Percentiles rank a stretch among this genome's conserved stretches.
Evolutionary conservation across 257 asterid genomes (phyloP).

Genomic region (Solanum neorickii): DNA sequence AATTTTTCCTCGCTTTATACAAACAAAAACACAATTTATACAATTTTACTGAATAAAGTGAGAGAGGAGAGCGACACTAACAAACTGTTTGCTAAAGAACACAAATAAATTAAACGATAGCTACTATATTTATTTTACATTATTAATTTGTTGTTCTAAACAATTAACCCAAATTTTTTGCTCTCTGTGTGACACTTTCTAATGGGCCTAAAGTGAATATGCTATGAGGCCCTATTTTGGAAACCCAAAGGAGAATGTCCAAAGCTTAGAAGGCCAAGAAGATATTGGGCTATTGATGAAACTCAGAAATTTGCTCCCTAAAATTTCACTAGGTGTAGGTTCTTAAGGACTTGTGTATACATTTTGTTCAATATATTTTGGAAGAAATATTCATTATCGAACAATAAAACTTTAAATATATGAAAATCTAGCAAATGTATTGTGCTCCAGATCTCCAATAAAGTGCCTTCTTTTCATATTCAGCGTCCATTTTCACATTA

Average conservation of each 20-base stretch:
- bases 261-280: not conserved
- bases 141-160: too few relatives aligned
- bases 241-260: not conserved
- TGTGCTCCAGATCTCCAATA: not conserved
- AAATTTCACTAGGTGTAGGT: not conserved
- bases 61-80: too few relatives aligned
- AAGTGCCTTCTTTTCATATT: not conserved
- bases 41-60: rapidly evolving
- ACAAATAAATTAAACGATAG: too few relatives aligned
- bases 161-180: not conserved
- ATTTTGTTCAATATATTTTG: too few relatives aligned
- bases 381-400: not conserved
- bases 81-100: too few relatives aligned
- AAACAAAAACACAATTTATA: too few relatives aligned
- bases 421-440: not conserved
- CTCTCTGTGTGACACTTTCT: not conserved
- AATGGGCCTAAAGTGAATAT: not conserved
- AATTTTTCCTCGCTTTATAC: too few relatives aligned
- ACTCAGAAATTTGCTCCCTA: not conserved
- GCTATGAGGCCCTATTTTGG: not conserved
- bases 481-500: too few relatives aligned
- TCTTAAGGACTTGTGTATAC: too few relatives aligned
- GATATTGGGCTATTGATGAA: not conserved
- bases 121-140: too few relatives aligned
- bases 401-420: not conserved